A percentile compares a stretch with the other conserved stretches of the same genome.
These are phyloP conservation scores for Boletus rubropictus DNA, from an alignment of 768 basidiomycete genomes.

Conservation along the genomic window DNA sequence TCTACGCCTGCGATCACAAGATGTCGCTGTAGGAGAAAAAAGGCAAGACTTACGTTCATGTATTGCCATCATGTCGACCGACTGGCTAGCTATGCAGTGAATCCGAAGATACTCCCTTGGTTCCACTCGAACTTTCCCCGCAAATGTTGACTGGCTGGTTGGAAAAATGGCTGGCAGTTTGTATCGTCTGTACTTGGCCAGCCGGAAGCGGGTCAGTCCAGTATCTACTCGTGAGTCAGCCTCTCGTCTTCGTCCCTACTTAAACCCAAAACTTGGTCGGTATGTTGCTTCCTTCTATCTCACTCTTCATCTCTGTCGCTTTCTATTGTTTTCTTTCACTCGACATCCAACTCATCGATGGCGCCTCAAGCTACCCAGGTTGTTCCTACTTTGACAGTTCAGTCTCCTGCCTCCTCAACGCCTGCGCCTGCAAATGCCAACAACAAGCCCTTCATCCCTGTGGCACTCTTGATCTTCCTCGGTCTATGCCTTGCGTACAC, in stretches of 20 bases:
- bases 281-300: constrained; percentile 12
- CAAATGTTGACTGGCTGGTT: not conserved
- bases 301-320: constrained; percentile 8
- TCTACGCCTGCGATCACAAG: no score
- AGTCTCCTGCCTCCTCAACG: constrained; percentile 4
- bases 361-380: constrained; percentile 20
- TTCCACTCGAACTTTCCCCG: not conserved
- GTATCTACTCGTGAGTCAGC: constrained; percentile 13
- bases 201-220: constrained; percentile 1
- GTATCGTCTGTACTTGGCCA: constrained; percentile 1
- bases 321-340: constrained; percentile 2
- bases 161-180: not conserved
- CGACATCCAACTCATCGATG: constrained; percentile 12
- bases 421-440: not conserved
- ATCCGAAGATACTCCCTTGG: not conserved
- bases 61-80: no score
- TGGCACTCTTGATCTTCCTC: constrained; percentile 19
- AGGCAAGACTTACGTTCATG: no score
- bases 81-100: no score
- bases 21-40: no score
- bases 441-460: constrained; percentile 14
- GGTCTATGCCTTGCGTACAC: constrained; percentile 25
- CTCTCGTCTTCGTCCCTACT: constrained; percentile 8
- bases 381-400: not conserved
- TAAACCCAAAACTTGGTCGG: not conserved